These are phyloP conservation scores for Penicillium sp. DNA, from an alignment of 2,329 filamentous ascomycete species.

Conservation along the genomic window DNA sequence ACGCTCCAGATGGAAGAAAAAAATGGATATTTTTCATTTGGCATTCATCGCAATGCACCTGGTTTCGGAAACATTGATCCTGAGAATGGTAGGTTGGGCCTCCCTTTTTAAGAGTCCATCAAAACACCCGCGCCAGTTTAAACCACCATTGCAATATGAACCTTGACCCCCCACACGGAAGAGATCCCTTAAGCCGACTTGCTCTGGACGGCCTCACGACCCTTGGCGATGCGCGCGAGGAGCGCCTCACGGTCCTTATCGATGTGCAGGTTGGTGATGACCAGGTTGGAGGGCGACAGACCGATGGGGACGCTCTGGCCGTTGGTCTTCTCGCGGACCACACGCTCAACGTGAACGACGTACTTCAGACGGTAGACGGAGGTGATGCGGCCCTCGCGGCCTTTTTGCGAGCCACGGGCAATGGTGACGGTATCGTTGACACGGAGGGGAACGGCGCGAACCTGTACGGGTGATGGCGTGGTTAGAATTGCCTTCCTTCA, in stretches of 20 bases:
- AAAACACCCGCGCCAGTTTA: constrained; percentile 30
- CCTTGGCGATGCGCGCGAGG: constrained; percentile 48
- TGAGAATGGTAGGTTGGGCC: constrained; percentile 25
- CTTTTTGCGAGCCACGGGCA: constrained; percentile 91
- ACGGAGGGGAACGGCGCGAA: constrained; percentile 93
- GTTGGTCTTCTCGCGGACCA: constrained; percentile 95
- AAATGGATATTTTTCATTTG: constrained; percentile 62
- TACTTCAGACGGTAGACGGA: constrained; percentile 99
- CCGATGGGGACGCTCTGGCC: constrained; percentile 93
- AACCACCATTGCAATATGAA: constrained; percentile 63
- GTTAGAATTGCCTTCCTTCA: not conserved
- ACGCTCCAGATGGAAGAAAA: constrained; percentile 66
- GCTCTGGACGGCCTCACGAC: constrained; percentile 49
- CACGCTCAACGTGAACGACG: constrained; percentile 93
- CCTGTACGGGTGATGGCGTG: constrained; percentile 50
- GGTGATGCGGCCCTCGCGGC: constrained; percentile 96
- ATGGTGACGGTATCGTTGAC: constrained; percentile 96
- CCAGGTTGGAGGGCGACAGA: constrained; percentile 93
- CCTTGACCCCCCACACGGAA: constrained; percentile 56
- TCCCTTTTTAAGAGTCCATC: constrained; percentile 24
- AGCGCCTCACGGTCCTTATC: constrained; percentile 53
- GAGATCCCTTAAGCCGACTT: constrained; percentile 62
- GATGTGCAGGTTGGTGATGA: constrained; percentile 98
- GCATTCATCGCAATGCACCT: constrained; percentile 42
- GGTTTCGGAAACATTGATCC: constrained; percentile 26